A percentile compares a stretch with the other conserved stretches of the same genome.
These are phyloP conservation scores for Colletotrichum endophyticum DNA, from an alignment of 2,329 filamentous ascomycete genomes.

Conservation along the genomic window DNA sequence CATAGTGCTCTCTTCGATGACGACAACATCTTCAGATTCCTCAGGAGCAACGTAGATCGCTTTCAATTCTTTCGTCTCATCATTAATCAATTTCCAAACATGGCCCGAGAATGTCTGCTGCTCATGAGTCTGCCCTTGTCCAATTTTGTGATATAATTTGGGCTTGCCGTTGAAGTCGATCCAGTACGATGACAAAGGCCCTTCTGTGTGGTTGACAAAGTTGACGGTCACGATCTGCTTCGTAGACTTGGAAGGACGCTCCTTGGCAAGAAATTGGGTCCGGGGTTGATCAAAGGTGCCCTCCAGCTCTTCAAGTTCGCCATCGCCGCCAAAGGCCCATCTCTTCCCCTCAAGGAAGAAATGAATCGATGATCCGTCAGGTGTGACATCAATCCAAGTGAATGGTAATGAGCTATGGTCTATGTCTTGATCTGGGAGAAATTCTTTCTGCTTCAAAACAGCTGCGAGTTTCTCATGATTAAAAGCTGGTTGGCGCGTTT, in stretches of 20 bases:
- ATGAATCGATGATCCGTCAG: slow-evolving; percentile 14
- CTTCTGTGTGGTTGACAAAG: slow-evolving; percentile 28
- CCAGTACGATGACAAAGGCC: slow-evolving; percentile 25
- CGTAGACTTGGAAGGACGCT: slow-evolving; percentile 23
- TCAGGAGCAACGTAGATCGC: slow-evolving; percentile 6
- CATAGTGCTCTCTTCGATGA: neutral
- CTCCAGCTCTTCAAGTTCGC: neutral
- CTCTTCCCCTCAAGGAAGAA: slow-evolving; percentile 23
- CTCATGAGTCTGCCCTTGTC: neutral
- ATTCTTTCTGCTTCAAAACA: neutral
- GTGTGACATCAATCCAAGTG: slow-evolving; percentile 24
- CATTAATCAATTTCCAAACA: slow-evolving; percentile 13
- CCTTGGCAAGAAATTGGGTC: slow-evolving; percentile 12
- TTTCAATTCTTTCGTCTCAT: slow-evolving; percentile 5
- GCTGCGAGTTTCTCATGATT: slow-evolving; percentile 26
- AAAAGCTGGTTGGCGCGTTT: slow-evolving; percentile 22
- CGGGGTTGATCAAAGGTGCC: slow-evolving; percentile 9
- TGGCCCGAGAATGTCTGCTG: slow-evolving; percentile 15
- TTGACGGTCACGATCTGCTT: slow-evolving; percentile 17
- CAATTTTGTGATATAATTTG: slow-evolving; percentile 7
- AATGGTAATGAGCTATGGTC: slow-evolving; percentile 24
- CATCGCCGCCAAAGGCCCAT: neutral
- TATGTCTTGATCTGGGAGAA: neutral
- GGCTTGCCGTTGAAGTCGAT: slow-evolving; percentile 25
- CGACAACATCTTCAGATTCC: neutral